Evolutionary conservation across 495 filamentous ascomycete species (phyloP), one percentile per base, ranked within the genome.

Genomic region (Xylaria flabelliformis): DNA sequence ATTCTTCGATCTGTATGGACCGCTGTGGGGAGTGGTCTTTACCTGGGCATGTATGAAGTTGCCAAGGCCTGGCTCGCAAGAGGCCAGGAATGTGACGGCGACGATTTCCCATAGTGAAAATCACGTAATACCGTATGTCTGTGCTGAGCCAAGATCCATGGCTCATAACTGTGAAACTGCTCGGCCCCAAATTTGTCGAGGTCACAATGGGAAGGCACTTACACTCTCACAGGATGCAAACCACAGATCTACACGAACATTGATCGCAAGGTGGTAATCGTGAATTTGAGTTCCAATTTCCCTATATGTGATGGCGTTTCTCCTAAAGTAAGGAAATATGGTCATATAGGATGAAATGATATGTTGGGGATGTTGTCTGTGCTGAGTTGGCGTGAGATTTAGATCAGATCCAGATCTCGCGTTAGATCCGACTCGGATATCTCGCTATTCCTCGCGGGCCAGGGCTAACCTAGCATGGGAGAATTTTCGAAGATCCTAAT

Each of bases 1-100:
- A 81, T 83, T 13, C 82, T 97, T 74, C 88, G 95, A 64, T 87
- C 86, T n/a, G 85, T 86, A 3, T 97, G 94, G 94, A 94, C 94
- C 34, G 89, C 92, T 15, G 70, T 96, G 17, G 91, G 93, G 8
- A 89, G 92, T 74, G 93, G 95, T 9, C 79, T 97, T 39, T 97
- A 97, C 85, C 83, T 98, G 13, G 91, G 94, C 21, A 89, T 91
- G 24, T 97, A 97, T 82, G 94, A 98, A 79, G 90, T 89, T 68
- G 91, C 91, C 34, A 87, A 93, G 74, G 82, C 90, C 46, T 94
- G 89, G 84, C 82, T 97, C 51, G 90, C 58, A 41, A 72, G 89
- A 72, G 85, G 83, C 50, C 81, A 84, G 64, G 84, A 8, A 34
- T 41, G 19, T 15, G 41, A 72, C 12, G 51, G 59, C 0, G 36